Evolutionary conservation across 2,329 filamentous ascomycete genomes (phyloP).

Genomic region (Clarireedia homoeocarpa): DNA sequence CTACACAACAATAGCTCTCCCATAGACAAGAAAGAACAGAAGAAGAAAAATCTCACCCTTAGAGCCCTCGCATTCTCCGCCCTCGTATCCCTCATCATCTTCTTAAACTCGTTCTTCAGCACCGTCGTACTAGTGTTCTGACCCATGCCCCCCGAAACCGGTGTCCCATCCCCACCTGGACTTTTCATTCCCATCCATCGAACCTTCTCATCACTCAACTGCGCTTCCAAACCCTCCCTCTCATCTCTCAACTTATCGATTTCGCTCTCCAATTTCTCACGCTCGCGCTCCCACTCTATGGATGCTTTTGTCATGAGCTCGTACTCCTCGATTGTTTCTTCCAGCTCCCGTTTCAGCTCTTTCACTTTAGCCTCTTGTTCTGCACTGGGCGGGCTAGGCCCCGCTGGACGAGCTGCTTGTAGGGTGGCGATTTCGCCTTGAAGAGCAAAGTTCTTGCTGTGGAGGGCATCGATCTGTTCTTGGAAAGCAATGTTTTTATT

Average conservation of each 20-base stretch:
- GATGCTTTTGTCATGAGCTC: conserved; percentile 62
- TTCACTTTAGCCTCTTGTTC: conserved; percentile 33
- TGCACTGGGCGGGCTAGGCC: neutral
- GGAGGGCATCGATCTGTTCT: conserved; percentile 24
- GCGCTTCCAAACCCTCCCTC: conserved; percentile 53
- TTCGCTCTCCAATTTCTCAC: conserved; percentile 53
- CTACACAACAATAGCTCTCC: conserved; percentile 16
- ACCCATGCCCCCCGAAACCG: conserved; percentile 20
- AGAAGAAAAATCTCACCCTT: conserved; percentile 43
- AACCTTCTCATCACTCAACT: conserved; percentile 60
- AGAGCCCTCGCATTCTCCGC: conserved; percentile 56
- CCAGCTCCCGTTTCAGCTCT: conserved; percentile 55
- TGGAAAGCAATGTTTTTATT: conserved; percentile 33
- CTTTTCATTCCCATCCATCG: conserved; percentile 55
- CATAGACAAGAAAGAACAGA: neutral
- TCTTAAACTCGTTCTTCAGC: conserved; percentile 68
- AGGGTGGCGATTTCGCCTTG: conserved; percentile 8
- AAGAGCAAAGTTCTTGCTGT: conserved; percentile 5
- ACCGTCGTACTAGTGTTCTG: conserved; percentile 55
- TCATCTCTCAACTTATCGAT: conserved; percentile 58
- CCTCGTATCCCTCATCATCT: conserved; percentile 70
- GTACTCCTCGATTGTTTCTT: conserved; percentile 61
- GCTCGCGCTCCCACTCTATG: conserved; percentile 64
- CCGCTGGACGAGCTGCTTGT: neutral
- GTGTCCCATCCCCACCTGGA: conserved; percentile 35